These are phyloP conservation scores for Fomitopsis betulina DNA, from an alignment of 1,284 basidiomycete genomes.

Conservation along the genomic window DNA sequence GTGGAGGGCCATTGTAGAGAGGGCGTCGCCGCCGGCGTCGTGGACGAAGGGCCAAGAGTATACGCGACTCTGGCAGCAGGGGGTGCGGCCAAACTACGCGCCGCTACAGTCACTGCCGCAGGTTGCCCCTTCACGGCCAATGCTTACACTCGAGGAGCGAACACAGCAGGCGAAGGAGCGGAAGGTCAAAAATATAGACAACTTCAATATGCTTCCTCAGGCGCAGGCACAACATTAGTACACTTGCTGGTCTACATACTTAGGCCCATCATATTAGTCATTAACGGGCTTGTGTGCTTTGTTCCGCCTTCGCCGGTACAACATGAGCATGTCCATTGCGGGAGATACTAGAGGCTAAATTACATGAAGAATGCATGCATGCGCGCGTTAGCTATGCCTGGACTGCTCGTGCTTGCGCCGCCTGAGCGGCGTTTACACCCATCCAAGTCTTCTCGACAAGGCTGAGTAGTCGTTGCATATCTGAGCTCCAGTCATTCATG, in stretches of 20 bases:
- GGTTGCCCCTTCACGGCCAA: slow-evolving; percentile 11
- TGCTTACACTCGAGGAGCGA: not conserved
- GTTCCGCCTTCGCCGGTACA: not conserved
- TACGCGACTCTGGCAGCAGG: slow-evolving; percentile 64
- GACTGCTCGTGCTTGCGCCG: slow-evolving; percentile 61
- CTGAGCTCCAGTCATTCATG: slow-evolving; percentile 95
- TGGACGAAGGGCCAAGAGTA: slow-evolving; percentile 73
- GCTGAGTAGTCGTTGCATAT: slow-evolving; percentile 86
- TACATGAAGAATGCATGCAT: not conserved
- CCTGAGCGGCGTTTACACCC: slow-evolving; percentile 83
- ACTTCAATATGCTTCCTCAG: not conserved
- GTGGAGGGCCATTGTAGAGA: slow-evolving; percentile 65
- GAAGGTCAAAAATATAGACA: slow-evolving; percentile 3
- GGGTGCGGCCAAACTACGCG: slow-evolving; percentile 57
- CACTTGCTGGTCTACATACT: not conserved
- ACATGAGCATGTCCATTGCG: slow-evolving; percentile 14
- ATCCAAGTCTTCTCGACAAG: slow-evolving; percentile 87
- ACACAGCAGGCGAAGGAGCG: not conserved
- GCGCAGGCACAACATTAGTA: not conserved
- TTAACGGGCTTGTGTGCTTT: not conserved
- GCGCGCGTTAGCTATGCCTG: slow-evolving; percentile 33
- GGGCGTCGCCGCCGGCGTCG: slow-evolving; percentile 35
- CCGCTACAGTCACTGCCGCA: slow-evolving; percentile 13
- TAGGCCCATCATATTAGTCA: not conserved
- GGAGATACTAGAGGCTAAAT: not conserved